Evolutionary conservation across 345 rosid species (phyloP), one percentile per base, ranked within the genome.

Genomic region (Eutrema yunnanense): DNA sequence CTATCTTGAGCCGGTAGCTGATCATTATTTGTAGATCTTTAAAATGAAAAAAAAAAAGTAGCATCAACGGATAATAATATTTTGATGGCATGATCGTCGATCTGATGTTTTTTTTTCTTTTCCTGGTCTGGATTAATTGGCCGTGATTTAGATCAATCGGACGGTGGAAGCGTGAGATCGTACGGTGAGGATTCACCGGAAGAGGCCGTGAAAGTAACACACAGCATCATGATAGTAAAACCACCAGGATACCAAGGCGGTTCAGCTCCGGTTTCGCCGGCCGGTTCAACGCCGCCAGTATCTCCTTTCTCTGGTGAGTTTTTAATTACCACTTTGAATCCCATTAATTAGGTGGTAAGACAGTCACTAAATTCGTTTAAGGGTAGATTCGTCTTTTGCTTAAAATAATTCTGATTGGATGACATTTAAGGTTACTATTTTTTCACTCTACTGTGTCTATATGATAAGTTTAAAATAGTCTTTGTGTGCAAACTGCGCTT

Each of bases 221-320:
- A 96, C 5, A 84, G 90, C 72, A 95, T 95, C 70, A 95, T 86
- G 88, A 91, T 95, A 51, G 76, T 95, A 22, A 95, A 87, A 58
- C 97, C 97, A 48, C 96, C 96, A 0, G 99, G 96, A 1, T 84
- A 85, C 72, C 97, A 84, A 85, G 62, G 68, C 41, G 83, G 86
- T 40, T 86, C 97, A 58, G 90, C 96, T 6, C 96, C 96, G 58
- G 84, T 66, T 2, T 94, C 98, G 11, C 98, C 98, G 0, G 96
- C 96, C 56, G 93, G 93, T 3, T 88, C 97, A 13, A 88, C 85
- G 42, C 90, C 97, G 22, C 96, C 96, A 5, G 86, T 94, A 49
- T 84, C 98, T 8, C 71, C 80, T 9, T 91, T 94, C 76, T 84
- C 97, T 13, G 97, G 98, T 91, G 73, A 88, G 92, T 41, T 16